Evolutionary conservation across 2,329 filamentous ascomycete species (phyloP).

Genomic region (Neospermospora avenae): DNA sequence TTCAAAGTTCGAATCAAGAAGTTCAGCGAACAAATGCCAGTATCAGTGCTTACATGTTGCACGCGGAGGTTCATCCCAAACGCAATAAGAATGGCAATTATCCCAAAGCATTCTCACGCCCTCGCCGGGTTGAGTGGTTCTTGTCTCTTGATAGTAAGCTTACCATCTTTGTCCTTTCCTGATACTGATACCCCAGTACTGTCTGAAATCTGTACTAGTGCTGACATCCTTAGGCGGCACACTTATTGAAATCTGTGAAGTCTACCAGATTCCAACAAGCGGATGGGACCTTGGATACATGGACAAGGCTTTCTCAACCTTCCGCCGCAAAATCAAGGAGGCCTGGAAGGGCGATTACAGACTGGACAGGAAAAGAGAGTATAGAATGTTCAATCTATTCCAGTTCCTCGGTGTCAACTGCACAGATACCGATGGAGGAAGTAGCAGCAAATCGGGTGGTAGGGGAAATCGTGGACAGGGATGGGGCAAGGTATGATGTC

Average conservation of each 20-base stretch:
- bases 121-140: constrained; percentile 20
- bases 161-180: background rate
- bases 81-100: constrained; percentile 12
- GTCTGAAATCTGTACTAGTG: background rate
- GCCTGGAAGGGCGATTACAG: too few relatives aligned
- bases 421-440: background rate
- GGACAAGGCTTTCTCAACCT: background rate
- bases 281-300: background rate
- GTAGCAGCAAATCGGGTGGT: too few relatives aligned
- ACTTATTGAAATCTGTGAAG: constrained; percentile 15
- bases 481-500: too few relatives aligned
- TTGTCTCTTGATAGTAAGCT: constrained; percentile 22
- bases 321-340: background rate
- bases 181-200: background rate
- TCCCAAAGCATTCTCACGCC: constrained; percentile 23
- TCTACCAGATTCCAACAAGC: constrained; percentile 5
- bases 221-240: background rate
- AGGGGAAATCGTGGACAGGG: too few relatives aligned
- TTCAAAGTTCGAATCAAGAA: constrained; percentile 21
- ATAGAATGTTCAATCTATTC: background rate
- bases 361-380: background rate
- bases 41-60: constrained; percentile 10
- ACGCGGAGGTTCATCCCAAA: constrained; percentile 28
- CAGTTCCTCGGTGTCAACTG: background rate
- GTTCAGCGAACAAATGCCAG: constrained; percentile 25